A percentile compares a stretch with the other conserved stretches of the same genome.
These are phyloP conservation scores for Phytophthora chlamydospora DNA, from an alignment of 352 stramenopile genomes.

Conservation along the genomic window DNA sequence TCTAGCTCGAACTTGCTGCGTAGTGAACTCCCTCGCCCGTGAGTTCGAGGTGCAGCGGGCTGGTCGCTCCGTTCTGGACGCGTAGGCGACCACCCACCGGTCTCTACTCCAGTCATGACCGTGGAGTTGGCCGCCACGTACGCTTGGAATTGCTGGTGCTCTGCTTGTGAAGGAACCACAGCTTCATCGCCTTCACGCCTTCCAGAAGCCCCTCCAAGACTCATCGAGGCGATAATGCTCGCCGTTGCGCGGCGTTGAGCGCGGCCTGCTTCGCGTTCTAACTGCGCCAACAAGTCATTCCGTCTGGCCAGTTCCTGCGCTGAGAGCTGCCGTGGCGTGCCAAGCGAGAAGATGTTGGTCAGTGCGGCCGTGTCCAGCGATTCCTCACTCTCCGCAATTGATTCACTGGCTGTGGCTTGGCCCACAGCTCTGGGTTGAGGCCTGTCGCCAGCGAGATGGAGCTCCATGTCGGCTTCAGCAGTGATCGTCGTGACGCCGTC, in stretches of 20 bases:
- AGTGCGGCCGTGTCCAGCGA: conserved; percentile 34
- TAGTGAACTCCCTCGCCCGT: conserved; percentile 3
- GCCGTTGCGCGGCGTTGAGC: conserved; percentile 36
- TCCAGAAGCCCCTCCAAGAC: conserved; percentile 9
- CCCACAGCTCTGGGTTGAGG: conserved; percentile 17
- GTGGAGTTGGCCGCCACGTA: conserved; percentile 52
- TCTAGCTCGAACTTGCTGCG: conserved; percentile 59
- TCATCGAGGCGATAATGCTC: conserved; percentile 43
- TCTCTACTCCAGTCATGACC: conserved; percentile 22
- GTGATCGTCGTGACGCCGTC: conserved; percentile 18
- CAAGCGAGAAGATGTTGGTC: conserved; percentile 67
- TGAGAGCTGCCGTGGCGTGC: conserved; percentile 60
- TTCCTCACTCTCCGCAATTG: conserved; percentile 6
- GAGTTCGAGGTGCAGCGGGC: conserved; percentile 7
- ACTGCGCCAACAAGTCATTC: conserved; percentile 55
- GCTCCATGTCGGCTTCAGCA: conserved; percentile 26
- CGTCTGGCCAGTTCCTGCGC: conserved; percentile 49
- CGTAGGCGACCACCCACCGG: conserved; percentile 20
- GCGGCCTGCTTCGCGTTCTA: conserved; percentile 45
- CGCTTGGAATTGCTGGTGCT: conserved; percentile 40
- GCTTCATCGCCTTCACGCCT: conserved; percentile 1
- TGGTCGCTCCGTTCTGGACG: conserved; percentile 15
- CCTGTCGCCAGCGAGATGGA: conserved; percentile 1
- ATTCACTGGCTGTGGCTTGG: conserved; percentile 3
- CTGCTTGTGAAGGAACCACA: conserved; percentile 16